phyloP scores from a whole-genome alignment of 345 rosid genomes.

The Toxicodendron radicans region DNA sequence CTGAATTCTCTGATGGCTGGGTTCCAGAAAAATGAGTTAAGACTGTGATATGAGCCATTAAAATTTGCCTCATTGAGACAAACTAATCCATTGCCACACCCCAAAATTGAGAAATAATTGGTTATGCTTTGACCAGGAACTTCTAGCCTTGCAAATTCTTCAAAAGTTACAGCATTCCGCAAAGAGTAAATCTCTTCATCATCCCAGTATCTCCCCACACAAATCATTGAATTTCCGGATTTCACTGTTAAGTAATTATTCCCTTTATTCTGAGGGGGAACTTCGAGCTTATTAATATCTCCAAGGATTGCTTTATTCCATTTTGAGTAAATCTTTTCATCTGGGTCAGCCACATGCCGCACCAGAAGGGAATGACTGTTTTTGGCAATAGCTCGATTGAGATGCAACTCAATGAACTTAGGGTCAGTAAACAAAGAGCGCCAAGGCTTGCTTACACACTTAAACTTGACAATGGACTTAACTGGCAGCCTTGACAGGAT shows the following conservation, averaged over 20 bases:
- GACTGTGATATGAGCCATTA: background rate
- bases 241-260: background rate
- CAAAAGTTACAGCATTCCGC: background rate
- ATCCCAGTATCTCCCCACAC: background rate
- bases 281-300: background rate
- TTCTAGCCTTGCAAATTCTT: background rate
- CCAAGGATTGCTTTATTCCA: background rate
- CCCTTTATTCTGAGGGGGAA: background rate
- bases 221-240: no score
- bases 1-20: background rate
- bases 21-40: conserved; percentile 4
- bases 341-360: background rate
- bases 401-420: conserved; percentile 6
- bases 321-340: background rate
- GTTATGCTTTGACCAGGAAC: background rate
- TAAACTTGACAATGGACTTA: conserved; percentile 11
- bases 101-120: background rate
- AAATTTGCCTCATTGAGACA: conserved; percentile 4
- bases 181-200: background rate
- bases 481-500: conserved; percentile 19
- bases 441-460: conserved; percentile 18
- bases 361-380: background rate
- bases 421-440: background rate
- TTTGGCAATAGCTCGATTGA: background rate
- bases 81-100: background rate